Evolutionary conservation across 2,329 filamentous ascomycete genomes (phyloP).

Genomic region (Exophiala bonariae): DNA sequence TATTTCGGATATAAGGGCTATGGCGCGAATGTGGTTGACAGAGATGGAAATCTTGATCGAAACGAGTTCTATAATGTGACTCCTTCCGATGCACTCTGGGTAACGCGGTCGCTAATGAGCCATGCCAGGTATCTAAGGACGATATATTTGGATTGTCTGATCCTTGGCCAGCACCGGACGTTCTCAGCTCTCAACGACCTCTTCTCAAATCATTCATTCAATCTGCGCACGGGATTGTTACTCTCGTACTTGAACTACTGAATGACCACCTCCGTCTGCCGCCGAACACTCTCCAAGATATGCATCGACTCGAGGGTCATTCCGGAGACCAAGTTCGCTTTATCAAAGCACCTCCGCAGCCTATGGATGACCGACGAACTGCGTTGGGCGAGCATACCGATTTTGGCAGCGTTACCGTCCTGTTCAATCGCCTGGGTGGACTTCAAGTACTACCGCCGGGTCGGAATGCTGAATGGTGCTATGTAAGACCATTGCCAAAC

Average conservation of each 20-base stretch:
- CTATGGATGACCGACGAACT: slow-evolving; percentile 40
- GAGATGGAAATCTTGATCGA: slow-evolving; percentile 48
- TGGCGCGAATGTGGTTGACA: slow-evolving; percentile 49
- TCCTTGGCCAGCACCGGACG: slow-evolving; percentile 42
- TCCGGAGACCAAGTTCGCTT: slow-evolving; percentile 58
- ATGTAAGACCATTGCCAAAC: slow-evolving; percentile 52
- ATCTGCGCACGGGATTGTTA: slow-evolving; percentile 47
- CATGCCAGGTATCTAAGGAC: slow-evolving; percentile 50
- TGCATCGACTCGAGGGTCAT: slow-evolving; percentile 45
- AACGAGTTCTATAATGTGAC: slow-evolving; percentile 58
- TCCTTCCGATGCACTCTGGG: slow-evolving; percentile 1
- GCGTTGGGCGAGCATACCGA: slow-evolving; percentile 57
- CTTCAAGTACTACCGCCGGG: slow-evolving; percentile 53
- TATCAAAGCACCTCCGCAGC: slow-evolving; percentile 51
- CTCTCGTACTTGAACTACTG: slow-evolving; percentile 45
- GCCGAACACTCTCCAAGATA: slow-evolving; percentile 40
- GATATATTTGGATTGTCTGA: slow-evolving; percentile 46
- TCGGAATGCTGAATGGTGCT: slow-evolving; percentile 48
- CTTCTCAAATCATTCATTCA: slow-evolving; percentile 46
- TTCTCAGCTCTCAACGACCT: slow-evolving; percentile 39
- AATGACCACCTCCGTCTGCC: slow-evolving; percentile 46
- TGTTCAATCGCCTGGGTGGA: slow-evolving; percentile 58
- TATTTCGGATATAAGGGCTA: slow-evolving; percentile 57
- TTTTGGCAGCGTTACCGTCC: slow-evolving; percentile 56
- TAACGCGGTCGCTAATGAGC: slow-evolving; percentile 9